Percentiles rank a stretch among this genome's conserved stretches.
These are phyloP conservation scores for Tremella yokohamensis DNA, from an alignment of 768 basidiomycete species.

Conservation along the genomic window DNA sequence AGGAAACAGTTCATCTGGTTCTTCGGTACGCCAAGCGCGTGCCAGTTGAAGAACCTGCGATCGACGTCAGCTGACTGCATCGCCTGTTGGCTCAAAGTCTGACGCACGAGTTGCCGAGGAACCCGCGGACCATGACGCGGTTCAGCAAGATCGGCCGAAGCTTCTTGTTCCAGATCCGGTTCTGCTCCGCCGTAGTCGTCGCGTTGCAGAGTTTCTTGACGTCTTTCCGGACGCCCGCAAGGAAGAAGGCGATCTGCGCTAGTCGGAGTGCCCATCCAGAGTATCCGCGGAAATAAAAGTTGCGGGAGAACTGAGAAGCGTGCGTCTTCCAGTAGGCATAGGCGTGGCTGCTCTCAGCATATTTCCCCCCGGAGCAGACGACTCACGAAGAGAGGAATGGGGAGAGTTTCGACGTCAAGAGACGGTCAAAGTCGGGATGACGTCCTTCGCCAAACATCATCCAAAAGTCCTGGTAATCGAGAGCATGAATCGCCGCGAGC, in stretches of 20 bases:
- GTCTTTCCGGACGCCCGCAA: conserved; percentile 62
- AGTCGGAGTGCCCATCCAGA: conserved; percentile 63
- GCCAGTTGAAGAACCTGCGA: conserved; percentile 62
- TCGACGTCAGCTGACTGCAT: too few relatives aligned
- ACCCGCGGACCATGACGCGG: conserved; percentile 57
- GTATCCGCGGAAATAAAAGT: conserved; percentile 69
- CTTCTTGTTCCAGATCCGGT: conserved; percentile 61
- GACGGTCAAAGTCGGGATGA: conserved; percentile 60
- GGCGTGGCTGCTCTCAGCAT: conserved; percentile 50
- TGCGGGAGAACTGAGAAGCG: conserved; percentile 54
- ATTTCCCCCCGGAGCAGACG: background rate
- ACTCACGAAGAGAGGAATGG: conserved; percentile 63
- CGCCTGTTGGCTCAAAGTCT: too few relatives aligned
- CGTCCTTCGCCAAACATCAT: conserved; percentile 64
- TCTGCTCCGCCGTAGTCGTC: conserved; percentile 60
- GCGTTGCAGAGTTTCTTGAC: conserved; percentile 60
- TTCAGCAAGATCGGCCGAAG: conserved; percentile 64
- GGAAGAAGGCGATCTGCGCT: conserved; percentile 58
- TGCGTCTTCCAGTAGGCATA: conserved; percentile 76
- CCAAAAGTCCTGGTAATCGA: conserved; percentile 64
- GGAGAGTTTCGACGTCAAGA: conserved; percentile 63
- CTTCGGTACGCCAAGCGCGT: conserved; percentile 70
- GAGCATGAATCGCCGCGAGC: conserved; percentile 62
- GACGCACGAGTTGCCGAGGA: conserved; percentile 55
- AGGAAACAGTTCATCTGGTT: conserved; percentile 66